Evolutionary conservation across 139 green algal genomes (phyloP), one percentile per base, ranked within the genome.

Genomic region (Micractinium sp.): DNA sequence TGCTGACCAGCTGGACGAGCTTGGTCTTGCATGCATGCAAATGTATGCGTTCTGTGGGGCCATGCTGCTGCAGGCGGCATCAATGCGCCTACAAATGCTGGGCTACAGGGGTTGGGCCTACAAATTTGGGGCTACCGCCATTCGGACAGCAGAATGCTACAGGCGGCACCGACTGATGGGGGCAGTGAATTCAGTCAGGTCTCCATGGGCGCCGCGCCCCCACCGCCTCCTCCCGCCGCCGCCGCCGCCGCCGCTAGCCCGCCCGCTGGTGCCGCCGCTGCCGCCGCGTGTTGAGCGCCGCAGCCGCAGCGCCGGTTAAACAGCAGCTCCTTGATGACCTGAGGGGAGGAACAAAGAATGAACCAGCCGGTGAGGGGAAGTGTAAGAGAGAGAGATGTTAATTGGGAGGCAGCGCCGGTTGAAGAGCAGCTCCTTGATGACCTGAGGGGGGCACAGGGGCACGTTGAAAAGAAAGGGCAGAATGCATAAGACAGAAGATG

Each of bases 401-500:
- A 56, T 16, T n/a, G n/a, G n/a, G n/a, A n/a, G n/a, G 74, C 80
- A 88, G 56, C 41, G 69, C 16, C 83, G 90, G 85, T 96, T 96
- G 88, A 96, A 96, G 0, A 96, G 86, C 85, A 95, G 82, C 25
- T 94, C 69, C 86, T 96, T 96, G 41, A 96, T 83, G 36, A 93
- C 82, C 90, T 93, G 87, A 63, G 3, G 5, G 5, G 53, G 36
- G 4, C 29, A 38, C 27, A 77, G 9, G n/a, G n/a, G n/a, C n/a
- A n/a, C n/a, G n/a, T n/a, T n/a, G n/a, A n/a, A n/a, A n/a, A n/a
- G n/a, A n/a, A n/a, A n/a, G n/a, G n/a, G n/a, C n/a, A 9, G 47
- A 9, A 5, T 16, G 47, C 5, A n/a, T 56, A 56, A 56, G n/a
- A 56, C 7, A 56, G 47, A 56, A 16, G 9, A 9, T 5, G 47